Conservation (phyloP, 495 filamentous ascomycete genomes). For the Cladorrhinum samala region DNA sequence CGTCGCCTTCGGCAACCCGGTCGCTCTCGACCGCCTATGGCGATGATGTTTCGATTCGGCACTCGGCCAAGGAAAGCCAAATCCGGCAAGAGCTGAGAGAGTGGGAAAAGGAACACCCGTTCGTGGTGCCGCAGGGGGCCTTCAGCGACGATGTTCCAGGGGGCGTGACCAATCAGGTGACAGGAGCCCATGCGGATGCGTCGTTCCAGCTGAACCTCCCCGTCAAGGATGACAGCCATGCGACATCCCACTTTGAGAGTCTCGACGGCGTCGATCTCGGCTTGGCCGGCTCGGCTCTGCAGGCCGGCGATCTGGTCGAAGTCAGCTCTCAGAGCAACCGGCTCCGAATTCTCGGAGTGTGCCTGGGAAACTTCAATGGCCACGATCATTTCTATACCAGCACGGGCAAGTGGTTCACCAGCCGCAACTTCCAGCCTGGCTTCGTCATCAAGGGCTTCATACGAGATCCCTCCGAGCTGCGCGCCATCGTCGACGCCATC, state of each 20-base stretch:
- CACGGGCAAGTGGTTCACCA: conserved; percentile 67
- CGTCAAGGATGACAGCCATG: conserved; percentile 27
- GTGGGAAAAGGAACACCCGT: conserved; percentile 49
- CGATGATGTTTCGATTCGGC: too few species aligned
- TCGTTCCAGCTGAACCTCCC: conserved; percentile 16
- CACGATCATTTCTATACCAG: conserved; percentile 67
- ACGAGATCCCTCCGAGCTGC: conserved; percentile 43
- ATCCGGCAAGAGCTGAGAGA: conserved; percentile 47
- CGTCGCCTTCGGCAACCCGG: background rate
- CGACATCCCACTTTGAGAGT: conserved; percentile 28
- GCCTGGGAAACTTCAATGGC: conserved; percentile 55
- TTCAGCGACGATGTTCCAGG: background rate
- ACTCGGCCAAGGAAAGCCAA: background rate
- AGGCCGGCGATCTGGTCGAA: conserved; percentile 70
- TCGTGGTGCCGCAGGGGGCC: background rate
- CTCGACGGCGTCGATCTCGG: conserved; percentile 37
- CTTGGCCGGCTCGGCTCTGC: conserved; percentile 36
- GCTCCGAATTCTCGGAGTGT: conserved; percentile 56
- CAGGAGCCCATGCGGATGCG: conserved; percentile 2
- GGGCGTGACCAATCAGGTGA: background rate
- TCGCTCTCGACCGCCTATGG: conserved; percentile 3
- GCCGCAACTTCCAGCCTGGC: conserved; percentile 36
- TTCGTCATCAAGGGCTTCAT: conserved; percentile 64
- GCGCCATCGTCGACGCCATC: conserved; percentile 56
- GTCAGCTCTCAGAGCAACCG: conserved; percentile 33